Base-by-base conservation (phyloP, 2,329 filamentous ascomycete species). In the Colletotrichum graminicola region DNA sequence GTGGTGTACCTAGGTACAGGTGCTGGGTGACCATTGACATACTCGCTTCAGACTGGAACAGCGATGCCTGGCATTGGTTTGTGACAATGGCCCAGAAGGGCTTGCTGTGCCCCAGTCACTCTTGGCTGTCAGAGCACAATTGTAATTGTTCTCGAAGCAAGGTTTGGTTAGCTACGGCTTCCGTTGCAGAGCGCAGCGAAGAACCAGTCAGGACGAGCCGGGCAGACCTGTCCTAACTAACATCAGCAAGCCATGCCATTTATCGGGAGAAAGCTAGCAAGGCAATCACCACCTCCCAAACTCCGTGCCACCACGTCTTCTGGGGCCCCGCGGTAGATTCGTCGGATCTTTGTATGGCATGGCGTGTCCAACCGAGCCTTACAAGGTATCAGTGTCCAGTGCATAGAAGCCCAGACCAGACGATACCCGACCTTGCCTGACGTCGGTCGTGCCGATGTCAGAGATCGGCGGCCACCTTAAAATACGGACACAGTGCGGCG, bases 391-490 rank as follows among this genome's bases (percentile, higher is more conserved):
- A 14, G 34, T 41, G 21, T 8, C n/a, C 54, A 51, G n/a, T 57
- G 56, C 62, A 65, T 34, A 65, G 41, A 45, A 52, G 36, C 34
- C 18, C 34, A 56, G 32, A 23, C 29, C 56, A 34, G 16, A 63
- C 47, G 45, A 29, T 29, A 41, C 32, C 45, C 16, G 32, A 36
- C 12, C 54, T 66, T 23, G 29, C 2, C 29, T 29, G 29, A 29
- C 29, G 34, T 34, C 10, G 49, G n/a, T 23, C 21, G 47, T 52
- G 32, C 49, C 23, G 41, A 62, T 67, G 49, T 57, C 43, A 62
- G 67, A 67, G 63, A 62, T 67, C 56, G 55, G 67, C 56, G 55
- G 67, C 55, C 43, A 70, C 63, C 60, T 56, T 62, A 10, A 51
- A 32, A 66, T 66, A 26, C 39, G 43, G 67, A 51, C 67, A 67